These are phyloP conservation scores for Lodderomyces theae DNA, from an alignment of 1,139 yeast species.

Conservation along the genomic window DNA sequence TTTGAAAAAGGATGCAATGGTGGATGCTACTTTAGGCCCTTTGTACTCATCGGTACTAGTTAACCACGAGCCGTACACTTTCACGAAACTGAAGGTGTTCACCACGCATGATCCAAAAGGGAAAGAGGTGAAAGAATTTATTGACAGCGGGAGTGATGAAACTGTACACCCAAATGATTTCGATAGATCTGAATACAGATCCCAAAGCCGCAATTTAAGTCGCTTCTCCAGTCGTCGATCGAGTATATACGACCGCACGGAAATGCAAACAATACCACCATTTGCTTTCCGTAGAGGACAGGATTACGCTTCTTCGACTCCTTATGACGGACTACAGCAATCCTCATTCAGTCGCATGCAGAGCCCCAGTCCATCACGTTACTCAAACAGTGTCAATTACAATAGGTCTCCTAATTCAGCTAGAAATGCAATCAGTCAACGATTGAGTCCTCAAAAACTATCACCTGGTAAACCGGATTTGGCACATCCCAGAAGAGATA, in stretches of 20 bases:
- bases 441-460: constrained; percentile 11
- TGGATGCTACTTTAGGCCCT: constrained; percentile 57
- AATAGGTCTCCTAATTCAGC: constrained; percentile 10
- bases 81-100: constrained; percentile 41
- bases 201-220: constrained; percentile 3
- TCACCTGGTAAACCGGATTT: constrained; percentile 10
- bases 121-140: constrained; percentile 19
- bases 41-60: constrained; percentile 29
- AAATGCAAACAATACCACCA: background rate
- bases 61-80: constrained; percentile 29
- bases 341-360: background rate
- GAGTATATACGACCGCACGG: constrained; percentile 6
- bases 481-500: constrained; percentile 5
- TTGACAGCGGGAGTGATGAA: constrained; percentile 2
- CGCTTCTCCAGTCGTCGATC: constrained; percentile 7
- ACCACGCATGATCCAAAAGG: constrained; percentile 49
- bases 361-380: constrained; percentile 1
- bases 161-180: background rate
- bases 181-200: background rate
- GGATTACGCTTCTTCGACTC: constrained; percentile 25
- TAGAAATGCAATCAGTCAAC: background rate
- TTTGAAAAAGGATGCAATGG: constrained; percentile 57
- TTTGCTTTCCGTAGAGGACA: constrained; percentile 1
- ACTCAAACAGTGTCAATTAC: constrained; percentile 1
- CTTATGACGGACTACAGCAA: constrained; percentile 13